A percentile compares a stretch with the other conserved stretches of the same genome.
Conservation (phyloP, 208 protist genomes). For the Acanthamoeba healyi region DNA sequence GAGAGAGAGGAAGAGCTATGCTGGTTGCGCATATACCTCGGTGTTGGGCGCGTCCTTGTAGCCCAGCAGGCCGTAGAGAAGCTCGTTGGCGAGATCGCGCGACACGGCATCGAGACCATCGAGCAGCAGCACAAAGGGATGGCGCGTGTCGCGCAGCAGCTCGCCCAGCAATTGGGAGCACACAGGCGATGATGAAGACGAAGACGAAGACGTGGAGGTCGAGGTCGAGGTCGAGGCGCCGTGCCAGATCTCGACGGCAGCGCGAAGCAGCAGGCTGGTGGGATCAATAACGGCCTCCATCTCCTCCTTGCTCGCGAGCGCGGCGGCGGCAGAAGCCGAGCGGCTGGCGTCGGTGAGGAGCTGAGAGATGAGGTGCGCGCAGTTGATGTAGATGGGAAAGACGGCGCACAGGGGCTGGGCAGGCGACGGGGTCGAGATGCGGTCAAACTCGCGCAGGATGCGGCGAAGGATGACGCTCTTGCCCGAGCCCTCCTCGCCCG, state of each 20-base stretch:
- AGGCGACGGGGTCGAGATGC: not conserved
- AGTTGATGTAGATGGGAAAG: slow-evolving; percentile 39
- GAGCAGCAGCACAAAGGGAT: slow-evolving; percentile 26
- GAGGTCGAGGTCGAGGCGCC: not conserved
- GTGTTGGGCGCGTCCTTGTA: not conserved
- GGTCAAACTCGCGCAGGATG: slow-evolving; percentile 32
- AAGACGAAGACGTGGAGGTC: not conserved
- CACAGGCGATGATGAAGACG: not conserved
- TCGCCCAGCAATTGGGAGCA: not conserved
- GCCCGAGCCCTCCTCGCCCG: slow-evolving; percentile 17
- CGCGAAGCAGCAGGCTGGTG: not conserved
- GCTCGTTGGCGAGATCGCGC: slow-evolving; percentile 31
- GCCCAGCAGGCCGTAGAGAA: slow-evolving; percentile 10
- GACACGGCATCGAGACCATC: not conserved
- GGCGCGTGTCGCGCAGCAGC: slow-evolving; percentile 11
- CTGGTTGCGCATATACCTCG: not conserved
- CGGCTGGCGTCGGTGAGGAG: not conserved
- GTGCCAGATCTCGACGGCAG: not conserved
- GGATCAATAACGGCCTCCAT: not conserved
- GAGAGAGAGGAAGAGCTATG: not conserved
- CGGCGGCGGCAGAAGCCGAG: not conserved
- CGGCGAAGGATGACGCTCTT: slow-evolving; percentile 14
- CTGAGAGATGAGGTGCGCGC: not conserved
- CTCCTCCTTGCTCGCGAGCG: not conserved
- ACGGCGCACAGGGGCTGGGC: not conserved